Base-by-base conservation (phyloP, 176 grass and related monocot genomes). In the Puya raimondii region DNA sequence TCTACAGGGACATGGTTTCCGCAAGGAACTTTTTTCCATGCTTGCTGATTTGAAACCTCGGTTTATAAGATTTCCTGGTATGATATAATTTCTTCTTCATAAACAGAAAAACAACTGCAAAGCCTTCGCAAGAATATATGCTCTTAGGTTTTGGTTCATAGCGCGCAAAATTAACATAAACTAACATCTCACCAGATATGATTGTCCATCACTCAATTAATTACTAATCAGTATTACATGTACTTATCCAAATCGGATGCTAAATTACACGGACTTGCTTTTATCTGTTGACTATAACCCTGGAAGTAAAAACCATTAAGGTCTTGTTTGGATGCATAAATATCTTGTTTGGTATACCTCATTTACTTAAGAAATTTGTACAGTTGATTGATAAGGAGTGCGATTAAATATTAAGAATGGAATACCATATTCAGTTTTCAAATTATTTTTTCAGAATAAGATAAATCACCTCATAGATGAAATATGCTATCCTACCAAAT, bases 61-160 rank as follows among this genome's bases (percentile, higher is more conserved):
- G 64, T 96, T 96, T 50, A 54, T 91, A 50, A 82, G 92, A 66
- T 96, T 91, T 78, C 92, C 88, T 70, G 88, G 92, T 91, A 91
- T 79, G 81, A 73, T 2, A 53, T 70, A 8, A 29, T 17, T 64
- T 33, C 67, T 52, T 51, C 0, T 17, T 56, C 47, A 51, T n/a
- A 65, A 64, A 61, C 14, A 64, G 78, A 8, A 74, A 70, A 23
- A 68, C 16, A 17, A 57, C 4, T 78, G 17, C 17, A 25, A 7
- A 50, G 11, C 8, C 20, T 22, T 18, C 50, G 1, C 48, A 50
- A 17, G 16, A 59, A 65, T 74, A 51, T 73, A 22, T 69, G 53
- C 58, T 49, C 63, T 67, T 66, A 42, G 71, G 12, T 70, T 80
- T 9, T 11, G 0, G 0, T 2, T 76, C 2, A 59, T 59, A 59